Evolutionary conservation across 2,329 filamentous ascomycete genomes (phyloP).

Genomic region (Calonectria naviculata): DNA sequence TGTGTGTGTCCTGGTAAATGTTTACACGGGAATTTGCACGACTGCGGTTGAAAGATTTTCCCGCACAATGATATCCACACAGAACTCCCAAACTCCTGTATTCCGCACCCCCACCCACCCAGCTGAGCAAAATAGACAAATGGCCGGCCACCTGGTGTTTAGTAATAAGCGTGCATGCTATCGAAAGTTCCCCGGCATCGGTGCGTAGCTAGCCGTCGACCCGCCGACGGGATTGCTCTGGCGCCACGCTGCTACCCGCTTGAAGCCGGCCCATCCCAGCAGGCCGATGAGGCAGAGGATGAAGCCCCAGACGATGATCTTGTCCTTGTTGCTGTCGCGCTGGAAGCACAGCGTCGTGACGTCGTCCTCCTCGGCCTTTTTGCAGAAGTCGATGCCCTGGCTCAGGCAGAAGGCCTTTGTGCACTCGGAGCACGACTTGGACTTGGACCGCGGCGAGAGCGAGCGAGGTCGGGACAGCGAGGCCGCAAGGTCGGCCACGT

Average conservation of each 20-base stretch:
- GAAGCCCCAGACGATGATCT: constrained; percentile 74
- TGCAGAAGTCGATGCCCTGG: constrained; percentile 71
- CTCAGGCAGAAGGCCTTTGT: constrained; percentile 73
- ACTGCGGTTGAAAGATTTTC: constrained; percentile 12
- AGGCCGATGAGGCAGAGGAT: constrained; percentile 68
- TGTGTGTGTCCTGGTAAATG: constrained; percentile 13
- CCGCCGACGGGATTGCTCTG: constrained; percentile 44
- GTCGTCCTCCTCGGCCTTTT: constrained; percentile 70
- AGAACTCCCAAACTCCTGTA: constrained; percentile 15
- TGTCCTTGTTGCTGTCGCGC: constrained; percentile 74
- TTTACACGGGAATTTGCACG: constrained; percentile 11
- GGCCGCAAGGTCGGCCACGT: constrained; percentile 6
- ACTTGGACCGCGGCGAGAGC: constrained; percentile 48
- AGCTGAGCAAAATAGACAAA: constrained; percentile 4
- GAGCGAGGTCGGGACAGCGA: not conserved
- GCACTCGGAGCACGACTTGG: constrained; percentile 68
- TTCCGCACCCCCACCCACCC: not conserved
- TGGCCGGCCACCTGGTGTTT: not conserved
- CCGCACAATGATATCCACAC: constrained; percentile 17
- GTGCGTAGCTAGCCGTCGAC: constrained; percentile 43
- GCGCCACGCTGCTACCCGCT: constrained; percentile 57
- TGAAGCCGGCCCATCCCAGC: constrained; percentile 69
- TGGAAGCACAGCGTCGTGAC: constrained; percentile 74
- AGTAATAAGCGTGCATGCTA: constrained; percentile 10
- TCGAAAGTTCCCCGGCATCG: constrained; percentile 40